Base-by-base conservation (phyloP, 148 eudicot genomes). In the Fagopyrum homotropicum region DNA sequence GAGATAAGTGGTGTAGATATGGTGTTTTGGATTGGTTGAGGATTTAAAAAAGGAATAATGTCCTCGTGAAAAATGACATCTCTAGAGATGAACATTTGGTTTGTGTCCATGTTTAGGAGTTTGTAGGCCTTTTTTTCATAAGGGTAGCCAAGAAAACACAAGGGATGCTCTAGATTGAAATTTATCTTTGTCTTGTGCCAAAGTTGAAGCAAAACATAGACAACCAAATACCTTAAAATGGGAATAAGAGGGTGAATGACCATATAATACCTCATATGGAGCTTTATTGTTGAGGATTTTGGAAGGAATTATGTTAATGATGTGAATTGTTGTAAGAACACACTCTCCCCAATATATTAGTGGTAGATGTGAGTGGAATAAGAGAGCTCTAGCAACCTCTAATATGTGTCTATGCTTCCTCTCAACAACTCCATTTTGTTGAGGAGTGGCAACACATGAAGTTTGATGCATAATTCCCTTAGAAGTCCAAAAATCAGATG, bases 381-480 rank as follows among this genome's bases (percentile, higher is more conserved):
- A n/a, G n/a, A n/a, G n/a, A n/a, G n/a, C n/a, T n/a, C n/a, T n/a
- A n/a, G n/a, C n/a, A n/a, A n/a, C n/a, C n/a, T n/a, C n/a, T n/a
- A n/a, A n/a, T n/a, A n/a, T n/a, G n/a, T n/a, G n/a, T n/a, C n/a
- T n/a, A n/a, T n/a, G n/a, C n/a, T n/a, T n/a, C n/a, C n/a, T n/a
- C n/a, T n/a, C 70, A n/a, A 14, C 52, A 2, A 75, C 54, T 2
- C 69, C 69, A 75, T 75, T 45, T 19, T 75, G 10, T 4, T 57
- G 50, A 0, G 51, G 69, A 1, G 69, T 75, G 3, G 60, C 14
- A 3, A 9, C 3, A 75, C 51, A 56, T 9, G 51, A 59, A 4
- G 69, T 44, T 4, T 75, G 40, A 75, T 75, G 77, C 6, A 7
- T 0, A 15, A 54, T 54, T 1, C 59, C n/a, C n/a, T n/a, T n/a